Evolutionary conservation across 164 flowering plant species (phyloP).

Genomic region (Paratinospora sagittata): DNA sequence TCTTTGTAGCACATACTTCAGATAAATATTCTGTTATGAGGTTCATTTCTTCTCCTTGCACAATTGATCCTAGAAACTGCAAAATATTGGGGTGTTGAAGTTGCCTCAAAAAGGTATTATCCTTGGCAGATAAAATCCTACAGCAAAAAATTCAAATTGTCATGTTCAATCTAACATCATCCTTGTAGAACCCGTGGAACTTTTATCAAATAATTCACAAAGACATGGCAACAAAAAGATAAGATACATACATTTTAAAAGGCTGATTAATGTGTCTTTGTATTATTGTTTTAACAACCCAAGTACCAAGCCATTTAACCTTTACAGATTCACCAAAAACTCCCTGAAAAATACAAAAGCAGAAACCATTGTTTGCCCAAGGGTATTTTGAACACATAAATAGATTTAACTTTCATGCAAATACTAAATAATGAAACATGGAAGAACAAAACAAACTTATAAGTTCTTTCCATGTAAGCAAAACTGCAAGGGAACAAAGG

Average conservation of each 20-base stretch:
- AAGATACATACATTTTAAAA: constrained; percentile 27
- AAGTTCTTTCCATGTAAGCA: neutral
- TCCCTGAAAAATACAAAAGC: constrained; percentile 26
- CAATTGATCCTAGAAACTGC: constrained; percentile 58
- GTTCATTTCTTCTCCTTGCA: constrained; percentile 46
- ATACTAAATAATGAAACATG: neutral
- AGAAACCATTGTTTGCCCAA: neutral
- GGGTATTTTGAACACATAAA: neutral
- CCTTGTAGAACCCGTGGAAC: neutral
- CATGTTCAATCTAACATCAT: constrained; percentile 3
- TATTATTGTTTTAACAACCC: constrained; percentile 54
- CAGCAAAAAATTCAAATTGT: constrained; percentile 1
- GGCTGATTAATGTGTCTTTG: constrained; percentile 31
- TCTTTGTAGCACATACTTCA: constrained; percentile 28
- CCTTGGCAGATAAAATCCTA: constrained; percentile 47
- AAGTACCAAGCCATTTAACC: constrained; percentile 66
- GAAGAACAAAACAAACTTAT: neutral
- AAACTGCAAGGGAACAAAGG: neutral
- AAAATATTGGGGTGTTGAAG: constrained; percentile 65
- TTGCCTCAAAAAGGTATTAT: constrained; percentile 37
- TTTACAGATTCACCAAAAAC: constrained; percentile 41
- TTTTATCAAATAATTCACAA: neutral
- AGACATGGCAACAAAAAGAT: neutral
- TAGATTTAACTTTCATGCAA: neutral
- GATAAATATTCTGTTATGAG: constrained; percentile 50